Base-by-base conservation (phyloP, 2,329 filamentous ascomycete genomes). In the Septoria petroselini region DNA sequence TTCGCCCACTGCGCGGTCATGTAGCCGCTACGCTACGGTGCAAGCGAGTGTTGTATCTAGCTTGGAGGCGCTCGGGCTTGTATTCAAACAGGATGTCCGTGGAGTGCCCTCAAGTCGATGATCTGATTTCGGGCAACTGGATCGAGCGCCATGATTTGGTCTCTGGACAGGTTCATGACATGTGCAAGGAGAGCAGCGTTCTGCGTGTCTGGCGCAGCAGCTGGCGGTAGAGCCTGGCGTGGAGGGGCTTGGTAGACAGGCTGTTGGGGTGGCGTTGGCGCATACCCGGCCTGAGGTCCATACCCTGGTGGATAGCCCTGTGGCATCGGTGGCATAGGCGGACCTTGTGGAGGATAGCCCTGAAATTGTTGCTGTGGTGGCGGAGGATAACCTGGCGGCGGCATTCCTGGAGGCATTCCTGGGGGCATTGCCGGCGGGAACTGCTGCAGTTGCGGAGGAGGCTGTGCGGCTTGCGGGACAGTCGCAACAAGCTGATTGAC, bases 111-210 rank as follows among this genome's bases (percentile, higher is more conserved):
- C 48, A 96, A 73, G 30, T 84, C 76, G 73, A 95, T 79, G 48
- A 97, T 85, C 68, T 96, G 89, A 53, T 81, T 80, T 46, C 86
- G 78, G 63, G 93, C 85, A 15, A 81, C 79, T 30, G 88, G 85
- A 7, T 59, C 58, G 18, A 65, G 41, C 3, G 82, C 80, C 65
- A 91, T 85, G 60, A 97, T 90, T 49, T 88, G 82, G 51, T 87
- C 79, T 62, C 88, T 85, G 2, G 89, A 81, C 73, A 96, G 82
- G 46, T 79, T 81, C 73, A 96, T 76, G 40, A 96, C 86, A 61
- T 90, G 86, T 56, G 86, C 81, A 67, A 95, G 83, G 46, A 95
- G 77, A 35, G 84, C n/a, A n/a, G n/a, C 82, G 40, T 88, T 83
- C 34, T 86, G 50, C n/a, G 7, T 15, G 14, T 42, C 40, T 17